phyloP scores from a whole-genome alignment of 148 eudicot genomes.

The Hydrangea macrophylla region DNA sequence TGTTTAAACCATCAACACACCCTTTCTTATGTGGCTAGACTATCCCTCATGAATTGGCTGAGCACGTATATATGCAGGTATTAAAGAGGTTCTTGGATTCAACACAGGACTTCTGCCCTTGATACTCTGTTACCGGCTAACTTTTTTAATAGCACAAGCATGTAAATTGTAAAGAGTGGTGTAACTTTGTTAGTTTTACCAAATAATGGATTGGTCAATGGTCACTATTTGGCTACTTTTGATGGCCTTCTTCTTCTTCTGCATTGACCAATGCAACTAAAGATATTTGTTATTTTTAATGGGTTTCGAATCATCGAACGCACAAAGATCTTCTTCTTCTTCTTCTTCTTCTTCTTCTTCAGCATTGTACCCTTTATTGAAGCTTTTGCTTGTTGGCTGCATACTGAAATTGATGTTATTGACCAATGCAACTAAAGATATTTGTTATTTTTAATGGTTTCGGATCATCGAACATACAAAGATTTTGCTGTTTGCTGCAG shows the following conservation, averaged over 20 bases:
- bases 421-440: not conserved
- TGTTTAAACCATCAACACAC: not conserved
- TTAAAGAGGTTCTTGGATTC: not conserved
- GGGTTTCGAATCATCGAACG: not conserved
- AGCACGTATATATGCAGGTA: not conserved
- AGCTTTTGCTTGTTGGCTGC: not conserved
- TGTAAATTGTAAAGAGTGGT: not conserved
- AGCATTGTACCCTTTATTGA: not conserved
- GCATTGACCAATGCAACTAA: not conserved
- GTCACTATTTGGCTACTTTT: not conserved
- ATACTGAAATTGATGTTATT: not conserved
- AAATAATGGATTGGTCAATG: not conserved
- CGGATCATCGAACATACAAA: not conserved
- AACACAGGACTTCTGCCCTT: not conserved
- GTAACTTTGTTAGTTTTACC: not conserved
- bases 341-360: constrained; percentile 1
- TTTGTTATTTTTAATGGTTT: not conserved
- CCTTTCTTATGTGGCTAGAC: not conserved
- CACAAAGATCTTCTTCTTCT: not conserved
- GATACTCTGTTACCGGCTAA: not conserved
- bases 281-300: not conserved
- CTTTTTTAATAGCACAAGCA: not conserved
- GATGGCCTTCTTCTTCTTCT: not conserved
- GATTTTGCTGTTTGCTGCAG: not conserved
- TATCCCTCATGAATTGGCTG: not conserved